Percentiles rank a stretch among this genome's conserved stretches.
These are phyloP conservation scores for Moringa oleifera DNA, from an alignment of 345 rosid genomes.

Conservation along the genomic window DNA sequence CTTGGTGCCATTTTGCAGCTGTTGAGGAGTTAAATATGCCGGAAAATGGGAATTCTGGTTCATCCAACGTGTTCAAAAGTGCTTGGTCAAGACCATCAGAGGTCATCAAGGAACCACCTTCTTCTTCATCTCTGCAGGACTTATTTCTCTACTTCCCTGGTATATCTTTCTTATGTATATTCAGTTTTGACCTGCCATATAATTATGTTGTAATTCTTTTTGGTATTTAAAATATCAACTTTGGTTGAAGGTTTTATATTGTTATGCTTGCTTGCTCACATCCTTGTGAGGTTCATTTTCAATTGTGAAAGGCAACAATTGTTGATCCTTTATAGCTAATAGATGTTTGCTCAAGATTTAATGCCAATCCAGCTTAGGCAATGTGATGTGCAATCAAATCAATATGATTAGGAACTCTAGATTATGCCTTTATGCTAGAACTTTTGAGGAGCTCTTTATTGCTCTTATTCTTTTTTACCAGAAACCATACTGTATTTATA, in stretches of 20 bases:
- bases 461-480: background rate
- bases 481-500: no score
- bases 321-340: no score
- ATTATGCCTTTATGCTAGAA: background rate
- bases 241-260: background rate
- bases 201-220: no score
- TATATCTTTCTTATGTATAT: constrained; percentile 16
- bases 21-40: constrained; percentile 39
- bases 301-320: no score
- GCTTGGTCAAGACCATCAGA: constrained; percentile 59
- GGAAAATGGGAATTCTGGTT: constrained; percentile 29
- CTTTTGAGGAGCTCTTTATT: background rate
- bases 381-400: background rate
- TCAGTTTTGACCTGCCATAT: background rate
- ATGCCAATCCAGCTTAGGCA: background rate
- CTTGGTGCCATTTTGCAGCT: constrained; percentile 35
- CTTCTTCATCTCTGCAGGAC: constrained; percentile 42
- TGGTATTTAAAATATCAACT: background rate
- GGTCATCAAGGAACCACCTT: constrained; percentile 41
- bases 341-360: background rate
- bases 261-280: background rate
- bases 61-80: constrained; percentile 25
- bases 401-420: background rate
- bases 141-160: constrained; percentile 73
- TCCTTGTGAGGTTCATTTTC: no score